Conservation (phyloP, 2,329 filamentous ascomycete genomes). For the Ophiognomonia clavigignenti-juglandacearum region DNA sequence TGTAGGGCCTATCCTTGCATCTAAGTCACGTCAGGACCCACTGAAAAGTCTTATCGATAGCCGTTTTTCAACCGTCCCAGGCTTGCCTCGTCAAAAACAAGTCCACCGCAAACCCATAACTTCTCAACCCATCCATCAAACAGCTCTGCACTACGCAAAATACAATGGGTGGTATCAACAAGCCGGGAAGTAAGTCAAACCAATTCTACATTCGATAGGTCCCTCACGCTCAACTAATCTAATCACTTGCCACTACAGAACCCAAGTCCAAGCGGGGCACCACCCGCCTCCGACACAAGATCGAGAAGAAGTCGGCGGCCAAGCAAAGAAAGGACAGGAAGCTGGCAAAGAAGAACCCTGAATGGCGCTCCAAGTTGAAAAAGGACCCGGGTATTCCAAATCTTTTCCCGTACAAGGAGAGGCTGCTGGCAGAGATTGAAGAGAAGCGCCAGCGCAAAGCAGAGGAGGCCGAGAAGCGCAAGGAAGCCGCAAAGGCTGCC, state of each 20-base stretch:
- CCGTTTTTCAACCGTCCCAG: constrained; percentile 1
- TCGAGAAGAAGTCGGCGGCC: constrained; percentile 82
- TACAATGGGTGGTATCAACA: constrained; percentile 50
- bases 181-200: constrained; percentile 44
- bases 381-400: constrained; percentile 98
- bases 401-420: constrained; percentile 96
- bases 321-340: constrained; percentile 92
- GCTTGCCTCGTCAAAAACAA: background rate
- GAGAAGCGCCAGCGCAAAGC: constrained; percentile 76
- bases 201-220: background rate
- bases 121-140: background rate
- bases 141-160: background rate
- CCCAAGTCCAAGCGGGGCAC: constrained; percentile 91
- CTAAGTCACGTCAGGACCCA: no score
- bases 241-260: constrained; percentile 46
- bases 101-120: background rate
- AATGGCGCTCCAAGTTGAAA: constrained; percentile 94
- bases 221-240: background rate
- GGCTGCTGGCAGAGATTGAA: constrained; percentile 90
- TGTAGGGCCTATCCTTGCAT: no score
- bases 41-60: constrained; percentile 7
- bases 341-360: constrained; percentile 88
- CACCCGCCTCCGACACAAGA: constrained; percentile 89
- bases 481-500: constrained; percentile 67
- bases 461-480: constrained; percentile 68